Conservation (phyloP, 139 green algal genomes). For the Chlorella sp. region DNA sequence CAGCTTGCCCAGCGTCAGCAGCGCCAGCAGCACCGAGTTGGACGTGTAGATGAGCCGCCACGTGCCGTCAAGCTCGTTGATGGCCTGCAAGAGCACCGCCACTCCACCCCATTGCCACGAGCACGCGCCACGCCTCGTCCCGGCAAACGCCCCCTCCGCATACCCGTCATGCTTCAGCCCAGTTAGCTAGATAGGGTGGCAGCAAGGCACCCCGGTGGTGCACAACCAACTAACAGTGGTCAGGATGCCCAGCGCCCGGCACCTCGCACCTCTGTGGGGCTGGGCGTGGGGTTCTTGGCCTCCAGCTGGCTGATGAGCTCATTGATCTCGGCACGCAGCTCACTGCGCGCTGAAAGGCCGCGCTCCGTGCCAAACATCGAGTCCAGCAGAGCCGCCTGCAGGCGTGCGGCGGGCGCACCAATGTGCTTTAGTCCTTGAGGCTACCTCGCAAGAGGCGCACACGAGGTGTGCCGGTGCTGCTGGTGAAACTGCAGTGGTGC, state of each 20-base stretch:
- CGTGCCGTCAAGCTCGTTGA: constrained; percentile 52
- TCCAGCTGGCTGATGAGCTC: constrained; percentile 93
- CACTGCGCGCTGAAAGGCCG: constrained; percentile 63
- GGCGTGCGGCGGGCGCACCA: not conserved
- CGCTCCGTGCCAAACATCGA: constrained; percentile 80
- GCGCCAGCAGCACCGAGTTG: constrained; percentile 70
- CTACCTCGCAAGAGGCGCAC: too few relatives aligned
- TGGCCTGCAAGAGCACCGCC: constrained; percentile 5
- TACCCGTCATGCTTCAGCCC: too few relatives aligned
- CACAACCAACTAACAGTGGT: too few relatives aligned
- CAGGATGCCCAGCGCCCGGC: too few relatives aligned
- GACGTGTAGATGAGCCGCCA: constrained; percentile 90
- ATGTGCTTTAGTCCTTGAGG: too few relatives aligned
- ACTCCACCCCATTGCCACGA: too few relatives aligned
- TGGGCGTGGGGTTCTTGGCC: constrained; percentile 75
- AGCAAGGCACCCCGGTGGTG: too few relatives aligned
- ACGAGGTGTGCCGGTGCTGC: too few relatives aligned
- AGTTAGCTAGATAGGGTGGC: too few relatives aligned
- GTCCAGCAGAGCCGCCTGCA: constrained; percentile 78
- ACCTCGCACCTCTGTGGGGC: constrained; percentile 50
- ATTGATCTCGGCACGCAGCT: constrained; percentile 64
- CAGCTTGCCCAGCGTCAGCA: constrained; percentile 72
- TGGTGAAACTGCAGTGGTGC: too few relatives aligned
- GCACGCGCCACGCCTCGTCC: too few relatives aligned
- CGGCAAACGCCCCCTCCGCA: too few relatives aligned